phyloP scores from a whole-genome alignment of 164 flowering plant species.

The Magnolia officinalis region DNA sequence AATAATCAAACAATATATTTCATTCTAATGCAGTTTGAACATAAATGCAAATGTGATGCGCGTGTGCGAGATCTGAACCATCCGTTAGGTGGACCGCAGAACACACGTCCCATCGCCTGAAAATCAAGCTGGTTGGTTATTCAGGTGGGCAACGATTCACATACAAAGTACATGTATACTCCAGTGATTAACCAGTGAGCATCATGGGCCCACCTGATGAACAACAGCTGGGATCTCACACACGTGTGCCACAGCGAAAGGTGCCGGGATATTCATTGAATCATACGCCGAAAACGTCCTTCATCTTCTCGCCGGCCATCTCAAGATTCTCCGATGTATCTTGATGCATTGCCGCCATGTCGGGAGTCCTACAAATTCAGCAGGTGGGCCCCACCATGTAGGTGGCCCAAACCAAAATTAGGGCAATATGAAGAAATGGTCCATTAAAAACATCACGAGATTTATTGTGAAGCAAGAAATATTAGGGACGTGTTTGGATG shows the following conservation, averaged over 20 bases:
- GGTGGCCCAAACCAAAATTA: too few relatives aligned
- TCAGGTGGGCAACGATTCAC: neutral
- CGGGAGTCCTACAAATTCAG: constrained; percentile 42
- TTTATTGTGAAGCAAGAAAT: too few relatives aligned
- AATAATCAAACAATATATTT: neutral
- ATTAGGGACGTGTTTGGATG: too few relatives aligned
- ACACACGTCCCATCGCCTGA: neutral
- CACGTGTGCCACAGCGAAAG: neutral
- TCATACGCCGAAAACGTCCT: constrained; percentile 44
- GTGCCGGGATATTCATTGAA: neutral
- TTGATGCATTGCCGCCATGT: constrained; percentile 78
- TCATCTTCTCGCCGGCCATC: constrained; percentile 44
- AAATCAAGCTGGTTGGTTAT: neutral
- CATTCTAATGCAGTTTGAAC: too few relatives aligned
- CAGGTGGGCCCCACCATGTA: too few relatives aligned
- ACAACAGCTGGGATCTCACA: neutral
- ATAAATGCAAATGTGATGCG: too few relatives aligned
- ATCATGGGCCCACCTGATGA: neutral
- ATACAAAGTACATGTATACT: too few relatives aligned
- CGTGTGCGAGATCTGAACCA: neutral
- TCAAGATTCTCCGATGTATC: constrained; percentile 58
- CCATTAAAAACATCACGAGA: neutral
- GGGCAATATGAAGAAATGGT: too few relatives aligned
- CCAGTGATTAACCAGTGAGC: too few relatives aligned
- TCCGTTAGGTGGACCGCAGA: neutral